Percentiles rank a stretch among this genome's conserved stretches.
phyloP scores from a whole-genome alignment of 192 early-diverging fungal species.

The Coemansia sp. region DNA sequence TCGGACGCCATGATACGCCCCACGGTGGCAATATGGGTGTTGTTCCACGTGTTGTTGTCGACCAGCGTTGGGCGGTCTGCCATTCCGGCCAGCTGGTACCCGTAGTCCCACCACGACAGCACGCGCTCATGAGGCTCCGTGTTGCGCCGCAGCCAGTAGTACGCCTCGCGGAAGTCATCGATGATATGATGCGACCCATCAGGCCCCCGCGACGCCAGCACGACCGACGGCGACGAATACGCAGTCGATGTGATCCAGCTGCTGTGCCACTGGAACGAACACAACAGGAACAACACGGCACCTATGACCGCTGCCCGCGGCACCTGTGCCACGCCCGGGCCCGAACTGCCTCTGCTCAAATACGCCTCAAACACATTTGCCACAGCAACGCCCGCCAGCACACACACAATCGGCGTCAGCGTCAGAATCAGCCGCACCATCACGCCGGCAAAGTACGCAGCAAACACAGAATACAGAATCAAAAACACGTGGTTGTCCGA shows the following conservation, averaged over 20 bases:
- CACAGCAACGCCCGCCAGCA: constrained; percentile 87
- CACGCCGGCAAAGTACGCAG: constrained; percentile 98
- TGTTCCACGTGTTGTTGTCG: constrained; percentile 99
- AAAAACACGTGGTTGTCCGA: constrained; percentile 97
- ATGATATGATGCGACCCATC: constrained; percentile 97
- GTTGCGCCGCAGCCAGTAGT: constrained; percentile 99
- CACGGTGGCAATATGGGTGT: constrained; percentile 99
- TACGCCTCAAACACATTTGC: constrained; percentile 87
- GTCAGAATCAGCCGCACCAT: constrained; percentile 99
- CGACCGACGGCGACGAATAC: constrained; percentile 98
- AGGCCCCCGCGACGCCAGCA: constrained; percentile 79
- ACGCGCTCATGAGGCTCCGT: constrained; percentile 90
- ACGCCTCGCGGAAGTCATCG: constrained; percentile 99
- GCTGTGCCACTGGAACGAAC: constrained; percentile 93
- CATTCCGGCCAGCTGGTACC: constrained; percentile 99
- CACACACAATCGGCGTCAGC: constrained; percentile 95
- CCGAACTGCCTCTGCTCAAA: constrained; percentile 47
- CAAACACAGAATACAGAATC: constrained; percentile 95
- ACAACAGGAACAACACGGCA: constrained; percentile 71
- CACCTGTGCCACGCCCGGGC: constrained; percentile 13
- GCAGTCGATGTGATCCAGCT: constrained; percentile 98
- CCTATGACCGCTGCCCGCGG: constrained; percentile 58
- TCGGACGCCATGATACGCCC: constrained; percentile 89
- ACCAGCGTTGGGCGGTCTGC: constrained; percentile 94
- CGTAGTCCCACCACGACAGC: constrained; percentile 99